Conservation (phyloP, 108 stramenopile genomes). For the Cyclostephanos tholiformis region DNA sequence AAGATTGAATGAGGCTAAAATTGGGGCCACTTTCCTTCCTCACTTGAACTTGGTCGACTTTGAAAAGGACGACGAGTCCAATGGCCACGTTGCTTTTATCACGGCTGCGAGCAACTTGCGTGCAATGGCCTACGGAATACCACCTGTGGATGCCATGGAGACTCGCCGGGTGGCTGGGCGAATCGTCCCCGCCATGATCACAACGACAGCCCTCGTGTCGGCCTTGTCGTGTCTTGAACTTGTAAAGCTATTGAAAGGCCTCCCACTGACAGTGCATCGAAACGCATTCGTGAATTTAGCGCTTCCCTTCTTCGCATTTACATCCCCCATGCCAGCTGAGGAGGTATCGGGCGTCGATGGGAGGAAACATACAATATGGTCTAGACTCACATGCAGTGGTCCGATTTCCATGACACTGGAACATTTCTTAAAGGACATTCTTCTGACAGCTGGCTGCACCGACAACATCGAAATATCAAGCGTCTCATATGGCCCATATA, state of each 20-base stretch:
- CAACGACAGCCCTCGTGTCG: conserved; percentile 96
- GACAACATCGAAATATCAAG: conserved; percentile 65
- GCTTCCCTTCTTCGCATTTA: conserved; percentile 96
- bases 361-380: conserved; percentile 91
- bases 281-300: conserved; percentile 96
- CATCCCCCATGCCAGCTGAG: conserved; percentile 82
- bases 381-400: conserved; percentile 76
- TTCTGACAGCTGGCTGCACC: conserved; percentile 49
- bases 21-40: conserved; percentile 47
- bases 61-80: conserved; percentile 97
- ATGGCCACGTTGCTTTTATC: conserved; percentile 94
- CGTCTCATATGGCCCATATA: conserved; percentile 70
- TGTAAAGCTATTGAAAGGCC: conserved; percentile 82
- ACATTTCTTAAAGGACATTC: conserved; percentile 56
- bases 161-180: conserved; percentile 95
- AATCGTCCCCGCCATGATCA: conserved; percentile 98
- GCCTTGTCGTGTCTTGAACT: conserved; percentile 95
- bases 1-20: conserved; percentile 49
- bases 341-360: conserved; percentile 62
- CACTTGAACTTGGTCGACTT: conserved; percentile 67
- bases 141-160: conserved; percentile 92
- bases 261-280: conserved; percentile 75
- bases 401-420: conserved; percentile 56
- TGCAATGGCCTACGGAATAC: conserved; percentile 92
- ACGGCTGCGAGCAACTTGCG: conserved; percentile 94